Evolutionary conservation across 148 eudicot species (phyloP).

Genomic region (Rhododendron molle): DNA sequence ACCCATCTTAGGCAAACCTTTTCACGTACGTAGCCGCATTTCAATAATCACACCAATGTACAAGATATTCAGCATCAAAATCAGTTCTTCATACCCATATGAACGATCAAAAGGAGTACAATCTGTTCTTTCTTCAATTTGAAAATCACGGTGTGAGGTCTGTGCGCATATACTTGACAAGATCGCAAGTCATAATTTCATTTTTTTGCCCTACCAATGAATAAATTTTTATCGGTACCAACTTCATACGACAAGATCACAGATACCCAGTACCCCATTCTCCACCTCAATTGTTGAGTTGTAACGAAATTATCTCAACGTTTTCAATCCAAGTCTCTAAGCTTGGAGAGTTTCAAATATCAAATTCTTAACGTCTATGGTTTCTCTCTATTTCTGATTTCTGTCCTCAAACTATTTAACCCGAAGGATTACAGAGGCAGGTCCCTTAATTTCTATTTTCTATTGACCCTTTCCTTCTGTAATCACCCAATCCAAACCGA

Average conservation of each 20-base stretch:
- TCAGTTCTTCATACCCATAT: too few species aligned
- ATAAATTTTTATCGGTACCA: background rate
- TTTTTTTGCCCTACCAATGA: background rate
- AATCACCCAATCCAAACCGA: background rate
- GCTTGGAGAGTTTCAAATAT: background rate
- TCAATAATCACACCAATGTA: background rate
- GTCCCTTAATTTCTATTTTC: background rate
- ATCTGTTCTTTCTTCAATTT: background rate
- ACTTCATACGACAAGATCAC: background rate
- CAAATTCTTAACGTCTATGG: background rate
- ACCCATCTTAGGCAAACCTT: conserved; percentile 21
- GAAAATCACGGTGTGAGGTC: background rate
- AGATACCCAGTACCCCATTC: background rate
- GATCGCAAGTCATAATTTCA: background rate
- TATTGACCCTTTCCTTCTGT: background rate
- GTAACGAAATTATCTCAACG: background rate
- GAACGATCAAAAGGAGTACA: too few species aligned
- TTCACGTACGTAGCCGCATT: background rate
- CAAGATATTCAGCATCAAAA: background rate
- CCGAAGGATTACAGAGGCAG: background rate
- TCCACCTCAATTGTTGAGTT: background rate
- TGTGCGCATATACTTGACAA: background rate
- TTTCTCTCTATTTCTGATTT: background rate
- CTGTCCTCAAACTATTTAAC: background rate
- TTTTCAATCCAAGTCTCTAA: background rate